phyloP scores from a whole-genome alignment of 2,329 filamentous ascomycete species.

The Neofusicoccum cordaticola region DNA sequence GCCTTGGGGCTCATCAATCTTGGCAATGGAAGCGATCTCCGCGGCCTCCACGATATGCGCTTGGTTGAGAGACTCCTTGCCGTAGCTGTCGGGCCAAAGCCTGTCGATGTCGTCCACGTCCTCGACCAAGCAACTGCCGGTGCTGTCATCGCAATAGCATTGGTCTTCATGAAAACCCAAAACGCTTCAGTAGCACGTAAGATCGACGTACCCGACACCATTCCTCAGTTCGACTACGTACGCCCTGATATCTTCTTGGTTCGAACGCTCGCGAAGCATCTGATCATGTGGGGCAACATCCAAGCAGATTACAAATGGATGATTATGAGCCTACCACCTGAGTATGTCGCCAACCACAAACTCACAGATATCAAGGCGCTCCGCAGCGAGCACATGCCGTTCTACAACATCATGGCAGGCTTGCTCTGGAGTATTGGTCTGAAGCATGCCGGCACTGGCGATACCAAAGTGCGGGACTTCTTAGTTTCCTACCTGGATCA shows the following conservation, averaged over 20 bases:
- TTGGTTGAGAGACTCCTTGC: conserved; percentile 84
- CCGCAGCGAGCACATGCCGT: conserved; percentile 79
- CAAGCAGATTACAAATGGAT: conserved; percentile 74
- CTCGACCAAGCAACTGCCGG: conserved; percentile 89
- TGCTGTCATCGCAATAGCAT: conserved; percentile 82
- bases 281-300: conserved; percentile 91
- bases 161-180: conserved; percentile 97
- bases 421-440: conserved; percentile 68
- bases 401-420: conserved; percentile 88
- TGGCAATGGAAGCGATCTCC: conserved; percentile 82
- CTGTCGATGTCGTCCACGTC: conserved; percentile 87
- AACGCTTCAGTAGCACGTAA: conserved; percentile 83
- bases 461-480: conserved; percentile 71
- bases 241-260: conserved; percentile 89
- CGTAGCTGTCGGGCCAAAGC: conserved; percentile 83
- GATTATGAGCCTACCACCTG: conserved; percentile 64
- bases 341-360: conserved; percentile 63
- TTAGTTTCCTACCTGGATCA: conserved; percentile 82
- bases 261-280: conserved; percentile 80
- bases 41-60: conserved; percentile 88
- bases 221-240: conserved; percentile 91
- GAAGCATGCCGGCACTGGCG: conserved; percentile 49
- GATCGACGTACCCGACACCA: conserved; percentile 86
- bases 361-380: conserved; percentile 62
- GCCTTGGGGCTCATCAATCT: conserved; percentile 93